Conservation (phyloP, 1,284 basidiomycete genomes). For the Malassezia equina region DNA sequence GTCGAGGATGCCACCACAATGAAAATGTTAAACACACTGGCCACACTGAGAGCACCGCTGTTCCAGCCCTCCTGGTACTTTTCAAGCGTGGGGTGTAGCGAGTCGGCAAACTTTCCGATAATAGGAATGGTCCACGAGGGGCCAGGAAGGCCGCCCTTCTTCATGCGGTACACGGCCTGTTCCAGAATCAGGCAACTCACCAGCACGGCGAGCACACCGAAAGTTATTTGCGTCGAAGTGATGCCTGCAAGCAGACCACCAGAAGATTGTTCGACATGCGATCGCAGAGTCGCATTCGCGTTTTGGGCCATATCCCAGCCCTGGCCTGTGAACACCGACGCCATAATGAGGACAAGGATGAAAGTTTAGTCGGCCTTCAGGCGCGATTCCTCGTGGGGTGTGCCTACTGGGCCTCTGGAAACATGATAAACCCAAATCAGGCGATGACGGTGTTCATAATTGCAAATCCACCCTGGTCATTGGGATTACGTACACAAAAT, state of each 20-base stretch:
- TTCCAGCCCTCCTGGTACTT: conserved; percentile 47
- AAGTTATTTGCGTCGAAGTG: conserved; percentile 18
- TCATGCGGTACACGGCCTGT: conserved; percentile 19
- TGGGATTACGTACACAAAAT: neutral
- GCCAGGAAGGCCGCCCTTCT: conserved; percentile 40
- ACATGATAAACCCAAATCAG: conserved; percentile 1
- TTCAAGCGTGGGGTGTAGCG: conserved; percentile 41
- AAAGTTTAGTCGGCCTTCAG: neutral
- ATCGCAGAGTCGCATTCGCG: neutral
- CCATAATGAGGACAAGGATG: neutral
- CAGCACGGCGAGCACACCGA: conserved; percentile 26
- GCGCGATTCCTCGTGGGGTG: neutral
- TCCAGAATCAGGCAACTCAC: conserved; percentile 24
- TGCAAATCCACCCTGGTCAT: neutral
- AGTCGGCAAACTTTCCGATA: conserved; percentile 47
- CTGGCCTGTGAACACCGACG: neutral
- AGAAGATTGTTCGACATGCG: neutral
- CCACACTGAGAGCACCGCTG: conserved; percentile 43
- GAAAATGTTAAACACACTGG: conserved; percentile 46
- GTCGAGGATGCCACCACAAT: conserved; percentile 46
- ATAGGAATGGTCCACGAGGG: conserved; percentile 46
- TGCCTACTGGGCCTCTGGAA: neutral
- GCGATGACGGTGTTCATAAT: neutral
- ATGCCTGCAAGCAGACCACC: neutral
- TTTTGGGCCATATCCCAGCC: neutral